These are phyloP conservation scores for Syzygium malaccense DNA, from an alignment of 441 rosid species.

Conservation along the genomic window DNA sequence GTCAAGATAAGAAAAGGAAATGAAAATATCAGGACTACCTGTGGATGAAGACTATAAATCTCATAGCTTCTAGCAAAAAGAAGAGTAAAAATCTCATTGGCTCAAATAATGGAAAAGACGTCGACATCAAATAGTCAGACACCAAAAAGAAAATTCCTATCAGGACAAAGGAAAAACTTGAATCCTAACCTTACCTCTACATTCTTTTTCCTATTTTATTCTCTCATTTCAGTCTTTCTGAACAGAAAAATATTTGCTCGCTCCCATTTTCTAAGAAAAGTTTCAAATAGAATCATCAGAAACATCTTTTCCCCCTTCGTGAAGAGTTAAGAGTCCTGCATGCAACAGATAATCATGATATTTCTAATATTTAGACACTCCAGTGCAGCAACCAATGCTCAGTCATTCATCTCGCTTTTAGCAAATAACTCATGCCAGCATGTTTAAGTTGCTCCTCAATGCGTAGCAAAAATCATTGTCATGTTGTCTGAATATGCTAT, in stretches of 20 bases:
- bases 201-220: not conserved
- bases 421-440: not conserved
- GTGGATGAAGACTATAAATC: not conserved
- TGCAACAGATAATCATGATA: not conserved
- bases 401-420: not conserved
- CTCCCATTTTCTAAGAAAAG: not conserved
- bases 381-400: not conserved
- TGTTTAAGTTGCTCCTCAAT: not conserved
- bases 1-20: not conserved
- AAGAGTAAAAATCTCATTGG: not conserved
- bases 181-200: not conserved
- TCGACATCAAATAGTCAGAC: not conserved
- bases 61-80: not conserved
- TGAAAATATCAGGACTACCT: not conserved
- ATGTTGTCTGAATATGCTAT: not conserved
- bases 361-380: not conserved
- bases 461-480: not conserved
- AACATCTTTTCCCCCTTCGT: not conserved
- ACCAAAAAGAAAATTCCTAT: not conserved
- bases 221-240: not conserved
- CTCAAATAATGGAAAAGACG: not conserved
- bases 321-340: not conserved
- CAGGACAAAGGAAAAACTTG: not conserved
- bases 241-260: not conserved
- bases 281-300: not conserved